These are phyloP conservation scores for Boletus mariae DNA, from an alignment of 1,284 basidiomycete genomes.

Conservation along the genomic window DNA sequence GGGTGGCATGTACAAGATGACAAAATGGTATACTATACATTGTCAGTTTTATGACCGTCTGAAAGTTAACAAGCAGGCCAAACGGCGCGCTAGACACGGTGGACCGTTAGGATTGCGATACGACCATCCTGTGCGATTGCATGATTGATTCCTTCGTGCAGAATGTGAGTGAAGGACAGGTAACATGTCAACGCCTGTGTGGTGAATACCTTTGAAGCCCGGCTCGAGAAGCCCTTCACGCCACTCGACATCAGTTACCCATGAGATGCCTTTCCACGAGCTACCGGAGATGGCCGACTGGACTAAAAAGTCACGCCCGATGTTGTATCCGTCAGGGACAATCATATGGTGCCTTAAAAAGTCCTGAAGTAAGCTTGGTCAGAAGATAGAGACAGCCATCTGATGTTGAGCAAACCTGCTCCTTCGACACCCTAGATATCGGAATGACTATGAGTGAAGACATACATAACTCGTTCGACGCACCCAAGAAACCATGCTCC, in stretches of 20 bases:
- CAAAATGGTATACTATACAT: constrained; percentile 15
- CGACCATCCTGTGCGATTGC: constrained; percentile 73
- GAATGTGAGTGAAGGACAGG: neutral
- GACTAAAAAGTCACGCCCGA: constrained; percentile 73
- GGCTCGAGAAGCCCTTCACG: constrained; percentile 59
- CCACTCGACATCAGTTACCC: constrained; percentile 74
- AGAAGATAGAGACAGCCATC: neutral
- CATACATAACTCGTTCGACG: constrained; percentile 16
- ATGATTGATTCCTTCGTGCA: constrained; percentile 67
- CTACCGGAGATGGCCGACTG: constrained; percentile 58
- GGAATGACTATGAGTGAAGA: neutral
- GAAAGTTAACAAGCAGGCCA: neutral
- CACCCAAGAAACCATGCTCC: constrained; percentile 74
- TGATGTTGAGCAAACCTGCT: constrained; percentile 42
- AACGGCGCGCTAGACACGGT: constrained; percentile 34
- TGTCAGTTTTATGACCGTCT: neutral
- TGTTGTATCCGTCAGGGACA: constrained; percentile 70
- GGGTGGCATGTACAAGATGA: constrained; percentile 1
- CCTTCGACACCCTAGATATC: constrained; percentile 60
- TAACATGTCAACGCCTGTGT: neutral
- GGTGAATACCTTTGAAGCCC: constrained; percentile 53
- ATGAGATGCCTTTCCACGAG: constrained; percentile 59
- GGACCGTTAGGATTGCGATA: constrained; percentile 71
- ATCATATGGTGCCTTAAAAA: constrained; percentile 69
- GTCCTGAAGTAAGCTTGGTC: constrained; percentile 38